Conservation (phyloP, 148 eudicot species). For the Polygonum aviculare region DNA sequence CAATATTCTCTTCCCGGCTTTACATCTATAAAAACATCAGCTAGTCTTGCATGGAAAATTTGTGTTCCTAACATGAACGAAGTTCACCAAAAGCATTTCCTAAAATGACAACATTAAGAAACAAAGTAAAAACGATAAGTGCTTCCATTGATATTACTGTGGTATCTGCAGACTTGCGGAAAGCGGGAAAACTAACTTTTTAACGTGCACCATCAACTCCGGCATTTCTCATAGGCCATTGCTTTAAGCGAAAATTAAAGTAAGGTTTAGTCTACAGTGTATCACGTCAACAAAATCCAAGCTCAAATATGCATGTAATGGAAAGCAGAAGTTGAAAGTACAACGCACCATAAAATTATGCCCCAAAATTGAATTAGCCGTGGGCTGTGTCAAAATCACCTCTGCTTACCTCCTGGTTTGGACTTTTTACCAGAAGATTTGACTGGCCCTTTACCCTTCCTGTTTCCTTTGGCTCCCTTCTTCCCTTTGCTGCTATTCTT, state of each 20-base stretch:
- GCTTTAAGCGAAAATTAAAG: not conserved
- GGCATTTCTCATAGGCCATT: not conserved
- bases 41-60: too few relatives aligned
- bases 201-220: too few relatives aligned
- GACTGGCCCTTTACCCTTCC: constrained; percentile 32
- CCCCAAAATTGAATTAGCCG: not conserved
- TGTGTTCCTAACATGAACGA: too few relatives aligned
- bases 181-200: too few relatives aligned
- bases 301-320: not conserved
- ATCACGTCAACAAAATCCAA: not conserved
- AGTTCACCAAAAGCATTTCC: too few relatives aligned
- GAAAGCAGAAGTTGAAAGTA: not conserved
- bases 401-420: constrained; percentile 14
- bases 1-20: too few relatives aligned
- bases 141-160: too few relatives aligned
- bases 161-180: too few relatives aligned
- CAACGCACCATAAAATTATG: not conserved
- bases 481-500: constrained; percentile 32
- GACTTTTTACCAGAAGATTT: constrained; percentile 25
- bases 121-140: too few relatives aligned
- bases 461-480: constrained; percentile 33
- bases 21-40: too few relatives aligned
- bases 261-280: not conserved
- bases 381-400: not conserved
- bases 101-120: too few relatives aligned